Evolutionary conservation across 768 basidiomycete genomes (phyloP).

Genomic region (Tricholoma flavovirens): DNA sequence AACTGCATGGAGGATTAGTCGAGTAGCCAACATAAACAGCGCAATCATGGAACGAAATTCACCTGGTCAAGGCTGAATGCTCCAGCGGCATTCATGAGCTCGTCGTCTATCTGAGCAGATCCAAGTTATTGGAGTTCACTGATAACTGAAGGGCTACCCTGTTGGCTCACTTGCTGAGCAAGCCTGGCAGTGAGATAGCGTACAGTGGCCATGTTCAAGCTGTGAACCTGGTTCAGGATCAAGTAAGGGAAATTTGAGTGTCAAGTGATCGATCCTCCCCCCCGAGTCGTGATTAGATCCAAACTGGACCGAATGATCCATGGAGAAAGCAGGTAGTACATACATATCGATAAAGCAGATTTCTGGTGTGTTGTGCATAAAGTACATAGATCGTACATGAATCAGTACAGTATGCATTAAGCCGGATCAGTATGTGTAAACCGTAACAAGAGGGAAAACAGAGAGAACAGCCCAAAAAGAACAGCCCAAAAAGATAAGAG

Average conservation of each 20-base stretch:
- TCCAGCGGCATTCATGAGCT: slow-evolving; percentile 83
- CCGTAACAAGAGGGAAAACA: neutral
- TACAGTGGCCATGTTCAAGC: slow-evolving; percentile 46
- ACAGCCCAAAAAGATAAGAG: neutral
- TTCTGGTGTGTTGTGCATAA: neutral
- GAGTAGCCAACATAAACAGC: neutral
- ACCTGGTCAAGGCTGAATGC: slow-evolving; percentile 96
- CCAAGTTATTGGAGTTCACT: neutral
- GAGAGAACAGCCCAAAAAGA: neutral
- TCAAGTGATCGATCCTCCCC: no score
- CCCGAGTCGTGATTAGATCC: neutral
- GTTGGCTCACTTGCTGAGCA: slow-evolving; percentile 61
- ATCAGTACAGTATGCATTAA: slow-evolving; percentile 3
- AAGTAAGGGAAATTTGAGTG: no score
- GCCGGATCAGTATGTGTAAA: slow-evolving; percentile 4
- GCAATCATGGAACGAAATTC: neutral
- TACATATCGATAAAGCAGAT: neutral
- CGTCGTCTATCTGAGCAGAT: slow-evolving; percentile 74
- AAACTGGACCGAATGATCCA: neutral
- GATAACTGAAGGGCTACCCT: no score
- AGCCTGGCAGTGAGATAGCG: slow-evolving; percentile 66
- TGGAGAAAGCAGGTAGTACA: neutral
- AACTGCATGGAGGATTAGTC: slow-evolving; percentile 40
- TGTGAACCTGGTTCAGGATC: neutral
- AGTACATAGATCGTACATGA: neutral